Evolutionary conservation across 106 monocot species (phyloP), one percentile per base, ranked within the genome.

Genomic region (Xerophyta viscosa): DNA sequence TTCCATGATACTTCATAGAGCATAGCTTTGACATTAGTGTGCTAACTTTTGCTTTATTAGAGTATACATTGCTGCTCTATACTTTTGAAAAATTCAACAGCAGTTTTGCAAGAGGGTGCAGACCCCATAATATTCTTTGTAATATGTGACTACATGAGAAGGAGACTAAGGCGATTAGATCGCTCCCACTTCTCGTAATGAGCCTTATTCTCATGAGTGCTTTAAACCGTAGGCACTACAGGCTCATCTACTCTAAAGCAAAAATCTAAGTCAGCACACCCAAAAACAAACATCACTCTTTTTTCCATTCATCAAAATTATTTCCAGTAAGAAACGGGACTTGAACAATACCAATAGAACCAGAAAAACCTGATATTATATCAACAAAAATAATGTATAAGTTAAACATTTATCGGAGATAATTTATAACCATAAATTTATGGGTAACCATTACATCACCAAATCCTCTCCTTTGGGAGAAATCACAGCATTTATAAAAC

Each of bases 111-210:
- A 2, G 48, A 30, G 25, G 20, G 28, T 5, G 49, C 37, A 15
- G 62, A 49, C 8, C 36, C 50, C n/a, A 2, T 3, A 15, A 62
- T 50, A 19, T 17, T 62, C 7, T 12, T 50, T 0, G 2, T 17
- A 1, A 62, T 39, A 18, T 37, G 33, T 1, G 36, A 11, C 8
- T 48, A 21, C 1, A 62, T 62, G 15, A 49, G 24, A 20, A 62
- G 31, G 14, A 62, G 4, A 37, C 49, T 62, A 23, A 50, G 19
- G 20, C 33, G 36, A 25, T 50, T 62, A 24, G 62, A 62, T n/a
- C 37, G 14, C 37, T 62, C 36, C 62, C 49, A 62, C 37, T 23
- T 2, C 37, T 62, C 62, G 48, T 50, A 29, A 12, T 4, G 6
- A 2, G n/a, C 2, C n/a, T 9, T 19, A 19, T 19, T 17, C 8